A percentile compares a stretch with the other conserved stretches of the same genome.
Evolutionary conservation across 2,329 filamentous ascomycete genomes (phyloP).

Genomic region (Clarireedia paspali): DNA sequence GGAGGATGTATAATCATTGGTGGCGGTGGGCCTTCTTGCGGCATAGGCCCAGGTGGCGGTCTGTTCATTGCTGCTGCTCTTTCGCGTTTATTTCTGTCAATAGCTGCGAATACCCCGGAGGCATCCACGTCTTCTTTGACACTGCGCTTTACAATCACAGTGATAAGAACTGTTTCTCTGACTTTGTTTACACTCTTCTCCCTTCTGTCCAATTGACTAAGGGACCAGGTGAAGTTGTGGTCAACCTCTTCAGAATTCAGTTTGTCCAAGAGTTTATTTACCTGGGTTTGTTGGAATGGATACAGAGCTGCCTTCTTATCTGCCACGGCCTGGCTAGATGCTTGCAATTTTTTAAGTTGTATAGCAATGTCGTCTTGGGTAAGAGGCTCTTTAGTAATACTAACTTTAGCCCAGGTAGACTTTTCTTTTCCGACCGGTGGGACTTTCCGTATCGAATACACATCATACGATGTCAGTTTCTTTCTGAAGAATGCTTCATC

Average conservation of each 20-base stretch:
- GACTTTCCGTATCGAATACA: constrained; percentile 22
- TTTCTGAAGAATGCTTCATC: constrained; percentile 3
- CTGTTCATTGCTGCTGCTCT: constrained; percentile 8
- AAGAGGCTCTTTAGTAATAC: constrained; percentile 20
- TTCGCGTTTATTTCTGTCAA: constrained; percentile 17
- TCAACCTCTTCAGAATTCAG: constrained; percentile 20
- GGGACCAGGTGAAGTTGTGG: constrained; percentile 23
- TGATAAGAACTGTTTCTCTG: constrained; percentile 24
- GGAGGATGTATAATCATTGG: constrained; percentile 6
- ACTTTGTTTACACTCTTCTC: constrained; percentile 10
- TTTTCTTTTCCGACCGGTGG: constrained; percentile 16
- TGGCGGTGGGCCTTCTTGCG: constrained; percentile 2
- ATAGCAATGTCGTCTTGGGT: constrained; percentile 24
- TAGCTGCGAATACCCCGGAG: constrained; percentile 13
- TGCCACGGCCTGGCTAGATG: constrained; percentile 17
- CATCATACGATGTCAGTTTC: constrained; percentile 14
- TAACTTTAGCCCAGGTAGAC: constrained; percentile 24
- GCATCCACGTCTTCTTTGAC: constrained; percentile 15
- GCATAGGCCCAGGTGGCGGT: constrained; percentile 9
- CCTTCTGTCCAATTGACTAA: constrained; percentile 23
- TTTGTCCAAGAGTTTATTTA: constrained; percentile 24
- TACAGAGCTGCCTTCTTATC: constrained; percentile 24
- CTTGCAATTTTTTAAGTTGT: constrained; percentile 22
- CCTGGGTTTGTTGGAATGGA: constrained; percentile 23
- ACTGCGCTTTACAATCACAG: constrained; percentile 22